Evolutionary conservation across 441 rosid species (phyloP).

Genomic region (Macaranga tanarius): DNA sequence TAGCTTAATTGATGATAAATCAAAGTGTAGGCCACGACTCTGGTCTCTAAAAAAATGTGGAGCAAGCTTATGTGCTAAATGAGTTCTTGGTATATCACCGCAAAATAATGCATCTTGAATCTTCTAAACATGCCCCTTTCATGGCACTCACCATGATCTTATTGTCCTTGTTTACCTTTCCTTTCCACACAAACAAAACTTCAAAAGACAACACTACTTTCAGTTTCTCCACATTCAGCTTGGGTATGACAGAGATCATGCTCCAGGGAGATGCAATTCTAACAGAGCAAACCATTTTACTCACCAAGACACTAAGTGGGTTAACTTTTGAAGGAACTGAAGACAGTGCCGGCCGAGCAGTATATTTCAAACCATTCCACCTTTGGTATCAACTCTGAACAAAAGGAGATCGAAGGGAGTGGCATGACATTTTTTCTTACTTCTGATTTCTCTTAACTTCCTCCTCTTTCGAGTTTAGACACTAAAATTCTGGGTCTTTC

Average conservation of each 20-base stretch:
- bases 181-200: no score
- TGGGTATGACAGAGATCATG: not conserved
- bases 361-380: slow-evolving; percentile 15
- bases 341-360: slow-evolving; percentile 3
- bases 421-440: slow-evolving; percentile 37
- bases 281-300: not conserved
- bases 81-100: no score
- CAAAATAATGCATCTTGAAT: no score
- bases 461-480: not conserved
- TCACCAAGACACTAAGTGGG: not conserved
- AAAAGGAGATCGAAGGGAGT: not conserved
- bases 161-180: no score
- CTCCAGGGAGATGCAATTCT: not conserved
- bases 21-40: no score
- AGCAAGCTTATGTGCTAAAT: no score
- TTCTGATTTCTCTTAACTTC: slow-evolving; percentile 7
- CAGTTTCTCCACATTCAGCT: not conserved
- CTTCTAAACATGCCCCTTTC: no score
- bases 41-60: no score
- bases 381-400: slow-evolving; percentile 26
- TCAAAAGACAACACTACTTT: no score
- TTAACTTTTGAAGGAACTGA: not conserved
- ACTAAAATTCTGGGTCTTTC: slow-evolving; percentile 27
- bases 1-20: no score
- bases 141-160: no score